These are phyloP conservation scores for Botrytis deweyae DNA, from an alignment of 2,329 filamentous ascomycete genomes.

Conservation along the genomic window DNA sequence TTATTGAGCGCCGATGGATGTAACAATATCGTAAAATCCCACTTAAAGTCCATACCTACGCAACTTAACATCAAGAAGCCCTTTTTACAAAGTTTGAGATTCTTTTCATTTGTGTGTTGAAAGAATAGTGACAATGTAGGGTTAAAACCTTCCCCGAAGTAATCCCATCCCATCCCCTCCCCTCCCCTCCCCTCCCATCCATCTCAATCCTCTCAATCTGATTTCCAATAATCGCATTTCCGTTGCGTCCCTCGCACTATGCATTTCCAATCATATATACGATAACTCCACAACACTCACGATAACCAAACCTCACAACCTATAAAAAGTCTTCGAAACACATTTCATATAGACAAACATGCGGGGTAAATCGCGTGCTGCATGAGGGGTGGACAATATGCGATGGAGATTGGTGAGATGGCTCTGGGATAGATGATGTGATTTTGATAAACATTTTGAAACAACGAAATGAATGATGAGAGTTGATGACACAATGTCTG, in stretches of 20 bases:
- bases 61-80: background rate
- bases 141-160: background rate
- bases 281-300: background rate
- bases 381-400: background rate
- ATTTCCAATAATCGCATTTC: background rate
- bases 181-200: background rate
- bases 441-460: background rate
- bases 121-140: background rate
- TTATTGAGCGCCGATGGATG: background rate
- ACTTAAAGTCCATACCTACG: background rate
- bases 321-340: background rate
- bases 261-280: background rate
- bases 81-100: background rate
- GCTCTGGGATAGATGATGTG: background rate
- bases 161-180: background rate
- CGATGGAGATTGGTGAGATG: slow-evolving; percentile 2
- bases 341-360: background rate
- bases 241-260: too few relatives aligned
- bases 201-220: too few relatives aligned
- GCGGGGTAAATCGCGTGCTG: slow-evolving; percentile 12
- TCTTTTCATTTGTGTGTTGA: background rate
- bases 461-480: background rate
- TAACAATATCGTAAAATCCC: background rate
- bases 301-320: background rate
- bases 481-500: background rate